A percentile compares a stretch with the other conserved stretches of the same genome.
Conservation (phyloP, 2,329 filamentous ascomycete species). For the Lasiodiplodia theobromae region DNA sequence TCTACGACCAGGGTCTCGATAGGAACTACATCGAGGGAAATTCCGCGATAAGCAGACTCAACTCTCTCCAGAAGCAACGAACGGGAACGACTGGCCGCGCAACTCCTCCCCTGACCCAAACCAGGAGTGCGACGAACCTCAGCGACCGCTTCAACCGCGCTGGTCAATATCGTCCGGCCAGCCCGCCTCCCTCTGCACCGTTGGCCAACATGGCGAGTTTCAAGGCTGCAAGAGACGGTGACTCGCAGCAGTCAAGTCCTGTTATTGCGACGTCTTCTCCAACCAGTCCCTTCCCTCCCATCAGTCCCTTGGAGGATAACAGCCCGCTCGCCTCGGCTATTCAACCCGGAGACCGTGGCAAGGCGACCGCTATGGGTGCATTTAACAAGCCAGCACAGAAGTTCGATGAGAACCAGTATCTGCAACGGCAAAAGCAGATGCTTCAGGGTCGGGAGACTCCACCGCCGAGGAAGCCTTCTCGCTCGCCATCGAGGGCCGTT, state of each 20-base stretch:
- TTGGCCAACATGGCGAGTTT: slow-evolving; percentile 27
- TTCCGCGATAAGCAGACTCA: slow-evolving; percentile 78
- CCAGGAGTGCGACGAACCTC: slow-evolving; percentile 55
- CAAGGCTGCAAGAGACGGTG: slow-evolving; percentile 36
- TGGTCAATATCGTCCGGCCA: slow-evolving; percentile 52
- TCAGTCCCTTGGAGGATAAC: slow-evolving; percentile 76
- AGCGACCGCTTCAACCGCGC: slow-evolving; percentile 54
- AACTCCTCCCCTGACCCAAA: slow-evolving; percentile 57
- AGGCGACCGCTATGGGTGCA: slow-evolving; percentile 76
- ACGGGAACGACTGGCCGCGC: slow-evolving; percentile 53
- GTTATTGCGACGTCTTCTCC: slow-evolving; percentile 37
- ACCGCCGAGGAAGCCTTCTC: slow-evolving; percentile 35
- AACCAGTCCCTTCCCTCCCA: slow-evolving; percentile 58
- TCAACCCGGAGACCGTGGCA: slow-evolving; percentile 78
- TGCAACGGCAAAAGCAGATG: slow-evolving; percentile 81
- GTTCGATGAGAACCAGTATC: slow-evolving; percentile 86
- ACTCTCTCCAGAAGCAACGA: slow-evolving; percentile 73
- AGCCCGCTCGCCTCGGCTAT: slow-evolving; percentile 67
- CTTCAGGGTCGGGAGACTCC: slow-evolving; percentile 76
- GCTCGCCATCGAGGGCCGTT: slow-evolving; percentile 33
- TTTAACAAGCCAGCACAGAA: slow-evolving; percentile 76
- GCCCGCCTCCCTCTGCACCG: slow-evolving; percentile 50
- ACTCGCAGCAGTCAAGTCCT: slow-evolving; percentile 50
- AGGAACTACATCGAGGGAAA: slow-evolving; percentile 84
- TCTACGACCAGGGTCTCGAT: slow-evolving; percentile 84